These are phyloP conservation scores for Polygonum aviculare DNA, from an alignment of 148 eudicot genomes.

Conservation along the genomic window DNA sequence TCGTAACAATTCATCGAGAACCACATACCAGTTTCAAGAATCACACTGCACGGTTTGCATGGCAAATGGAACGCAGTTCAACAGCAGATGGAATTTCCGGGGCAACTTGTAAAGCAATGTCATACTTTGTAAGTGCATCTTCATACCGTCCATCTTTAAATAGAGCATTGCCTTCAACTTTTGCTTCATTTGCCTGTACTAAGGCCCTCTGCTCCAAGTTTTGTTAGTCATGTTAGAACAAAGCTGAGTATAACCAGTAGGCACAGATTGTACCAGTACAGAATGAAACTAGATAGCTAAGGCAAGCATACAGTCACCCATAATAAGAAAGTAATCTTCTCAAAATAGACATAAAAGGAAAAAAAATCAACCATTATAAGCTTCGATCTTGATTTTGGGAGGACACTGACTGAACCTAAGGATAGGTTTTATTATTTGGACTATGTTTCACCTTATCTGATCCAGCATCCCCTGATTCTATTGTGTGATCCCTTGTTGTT, in stretches of 20 bases:
- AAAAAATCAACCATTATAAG: too few species aligned
- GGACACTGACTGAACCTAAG: background rate
- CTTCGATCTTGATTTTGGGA: too few species aligned
- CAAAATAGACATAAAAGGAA: background rate
- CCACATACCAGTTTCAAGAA: slow-evolving; percentile 29
- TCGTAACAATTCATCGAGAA: too few species aligned
- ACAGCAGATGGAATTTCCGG: slow-evolving; percentile 45
- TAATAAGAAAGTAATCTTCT: background rate
- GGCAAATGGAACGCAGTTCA: slow-evolving; percentile 85
- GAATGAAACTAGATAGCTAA: background rate
- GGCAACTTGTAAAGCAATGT: slow-evolving; percentile 54
- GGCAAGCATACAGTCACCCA: background rate
- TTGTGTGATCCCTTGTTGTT: background rate
- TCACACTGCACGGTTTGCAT: slow-evolving; percentile 74
- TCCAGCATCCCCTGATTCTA: background rate
- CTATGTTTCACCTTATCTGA: background rate
- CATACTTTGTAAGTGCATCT: slow-evolving; percentile 69
- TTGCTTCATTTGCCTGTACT: slow-evolving; percentile 71
- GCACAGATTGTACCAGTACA: background rate
- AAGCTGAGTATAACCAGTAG: background rate
- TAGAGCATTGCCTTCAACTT: slow-evolving; percentile 63
- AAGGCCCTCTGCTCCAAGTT: slow-evolving; percentile 41
- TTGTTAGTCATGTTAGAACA: background rate
- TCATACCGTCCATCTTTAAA: slow-evolving; percentile 65
- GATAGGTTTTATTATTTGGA: background rate